phyloP scores from a whole-genome alignment of 768 basidiomycete genomes.

The Mycena maculata region DNA sequence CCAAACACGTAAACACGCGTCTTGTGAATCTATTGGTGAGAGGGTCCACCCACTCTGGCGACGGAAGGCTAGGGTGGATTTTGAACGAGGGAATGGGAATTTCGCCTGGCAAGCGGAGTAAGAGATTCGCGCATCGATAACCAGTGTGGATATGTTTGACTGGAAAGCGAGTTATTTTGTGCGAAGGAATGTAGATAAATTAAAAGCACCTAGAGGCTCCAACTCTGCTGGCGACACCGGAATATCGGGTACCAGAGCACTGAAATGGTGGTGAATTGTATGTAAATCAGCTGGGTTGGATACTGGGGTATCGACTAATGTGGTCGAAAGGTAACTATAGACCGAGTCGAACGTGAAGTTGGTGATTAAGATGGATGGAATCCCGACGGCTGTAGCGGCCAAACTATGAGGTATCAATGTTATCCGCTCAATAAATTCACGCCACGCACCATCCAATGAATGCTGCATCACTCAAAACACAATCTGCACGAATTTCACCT shows the following conservation, averaged over 20 bases:
- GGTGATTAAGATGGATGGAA: conserved; percentile 81
- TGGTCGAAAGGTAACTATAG: conserved; percentile 78
- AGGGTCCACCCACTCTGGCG: conserved; percentile 71
- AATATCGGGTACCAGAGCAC: conserved; percentile 58
- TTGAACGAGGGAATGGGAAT: conserved; percentile 85
- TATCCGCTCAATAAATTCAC: neutral
- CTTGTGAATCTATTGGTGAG: conserved; percentile 57
- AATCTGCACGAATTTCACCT: conserved; percentile 58
- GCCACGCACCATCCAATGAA: conserved; percentile 77
- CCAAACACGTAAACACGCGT: conserved; percentile 58
- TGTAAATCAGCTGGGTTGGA: conserved; percentile 28
- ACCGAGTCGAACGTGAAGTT: conserved; percentile 91
- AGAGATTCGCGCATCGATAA: conserved; percentile 77
- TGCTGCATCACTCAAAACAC: conserved; percentile 81
- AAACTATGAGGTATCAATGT: conserved; percentile 54
- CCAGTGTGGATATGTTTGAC: conserved; percentile 73
- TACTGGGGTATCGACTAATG: conserved; percentile 55
- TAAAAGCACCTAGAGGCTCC: conserved; percentile 58
- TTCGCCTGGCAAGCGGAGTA: conserved; percentile 75
- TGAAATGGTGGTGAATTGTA: conserved; percentile 31
- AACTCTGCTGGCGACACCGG: conserved; percentile 64
- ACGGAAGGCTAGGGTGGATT: conserved; percentile 63
- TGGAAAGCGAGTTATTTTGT: neutral
- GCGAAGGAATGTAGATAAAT: neutral
- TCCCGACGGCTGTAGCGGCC: conserved; percentile 69